Evolutionary conservation across 257 asterid genomes (phyloP).

Genomic region (Solanum virginianum): DNA sequence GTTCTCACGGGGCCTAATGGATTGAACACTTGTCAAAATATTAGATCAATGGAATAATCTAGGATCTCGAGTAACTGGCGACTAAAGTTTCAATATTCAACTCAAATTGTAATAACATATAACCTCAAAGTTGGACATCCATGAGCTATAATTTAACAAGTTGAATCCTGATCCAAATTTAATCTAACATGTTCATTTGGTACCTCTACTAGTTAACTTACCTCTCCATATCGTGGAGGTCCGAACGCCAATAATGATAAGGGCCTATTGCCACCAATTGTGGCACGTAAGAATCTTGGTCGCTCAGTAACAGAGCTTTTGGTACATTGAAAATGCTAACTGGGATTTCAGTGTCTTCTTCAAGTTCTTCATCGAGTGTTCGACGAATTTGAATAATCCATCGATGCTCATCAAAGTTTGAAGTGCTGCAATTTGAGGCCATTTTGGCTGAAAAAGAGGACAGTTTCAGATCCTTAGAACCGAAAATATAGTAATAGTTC

Average conservation of each 20-base stretch:
- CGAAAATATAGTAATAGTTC: too few species aligned
- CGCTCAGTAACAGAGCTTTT: constrained; percentile 10
- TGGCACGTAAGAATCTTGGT: constrained; percentile 35
- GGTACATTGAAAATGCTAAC: constrained; percentile 51
- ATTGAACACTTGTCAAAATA: not conserved
- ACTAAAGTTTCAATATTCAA: not conserved
- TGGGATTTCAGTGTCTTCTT: constrained; percentile 29
- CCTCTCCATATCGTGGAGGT: constrained; percentile 43
- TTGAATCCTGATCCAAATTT: not conserved
- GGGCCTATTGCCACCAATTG: constrained; percentile 56
- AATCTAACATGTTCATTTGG: not conserved
- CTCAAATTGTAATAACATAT: not conserved
- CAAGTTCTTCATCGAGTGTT: constrained; percentile 39
- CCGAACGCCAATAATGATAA: constrained; percentile 32
- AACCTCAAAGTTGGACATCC: not conserved
- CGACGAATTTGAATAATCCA: constrained; percentile 43
- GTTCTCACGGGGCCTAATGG: not conserved
- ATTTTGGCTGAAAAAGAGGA: not conserved
- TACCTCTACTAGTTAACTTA: not conserved
- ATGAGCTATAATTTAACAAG: too few species aligned
- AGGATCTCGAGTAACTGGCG: too few species aligned
- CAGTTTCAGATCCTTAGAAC: not conserved
- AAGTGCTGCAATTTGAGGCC: not conserved
- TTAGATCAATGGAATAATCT: not conserved
- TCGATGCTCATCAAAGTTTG: constrained; percentile 29